Base-by-base conservation (phyloP, 257 asterid species). In the Nicotiana knightiana region DNA sequence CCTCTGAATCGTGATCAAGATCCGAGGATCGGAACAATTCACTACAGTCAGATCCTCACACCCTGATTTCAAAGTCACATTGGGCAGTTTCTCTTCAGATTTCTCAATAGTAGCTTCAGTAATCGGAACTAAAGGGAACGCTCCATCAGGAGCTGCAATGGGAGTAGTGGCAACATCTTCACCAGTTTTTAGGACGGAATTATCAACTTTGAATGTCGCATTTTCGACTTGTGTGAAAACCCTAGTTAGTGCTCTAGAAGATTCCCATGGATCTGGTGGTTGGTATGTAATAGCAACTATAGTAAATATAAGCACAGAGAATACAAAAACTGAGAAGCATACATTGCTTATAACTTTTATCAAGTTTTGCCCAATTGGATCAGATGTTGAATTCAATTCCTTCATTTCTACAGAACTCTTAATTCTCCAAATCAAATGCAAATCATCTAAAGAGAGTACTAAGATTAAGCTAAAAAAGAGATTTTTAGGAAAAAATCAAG, bases 251-350 rank as follows among this genome's bases (percentile, higher is more conserved):
- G 99, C 97, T 86, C 99, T 89, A 11, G 98, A 88, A 28, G 99
- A 94, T 81, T 96, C 98, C 99, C 98, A 96, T 77, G 99, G 99
- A 86, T 96, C 99, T 73, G 99, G 99, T 43, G 99, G 98, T 88
- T 96, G 97, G 86, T 96, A 96, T 51, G 99, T 93, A 83, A 96
- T 90, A 82, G 98, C 99, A 88, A 94, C 86, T 58, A 93, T 93
- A 70, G 99, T 96, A 82, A 93, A 86, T 21, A 94, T 81, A 79
- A 94, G 97, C 76, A 92, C 99, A 39, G 97, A 91, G 88, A 94
- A 96, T 6, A 94, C 98, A 85, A 96, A 96, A 18, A 93, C 93
- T 46, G 99, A 96, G 91, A 94, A 96, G 82, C 98, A 96, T 63
- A 93, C 97, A 83, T 94, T 96, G 94, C 98, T 94, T 37, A 94